phyloP scores from a whole-genome alignment of 306 rosid genomes.

The Prunus mongolica region DNA sequence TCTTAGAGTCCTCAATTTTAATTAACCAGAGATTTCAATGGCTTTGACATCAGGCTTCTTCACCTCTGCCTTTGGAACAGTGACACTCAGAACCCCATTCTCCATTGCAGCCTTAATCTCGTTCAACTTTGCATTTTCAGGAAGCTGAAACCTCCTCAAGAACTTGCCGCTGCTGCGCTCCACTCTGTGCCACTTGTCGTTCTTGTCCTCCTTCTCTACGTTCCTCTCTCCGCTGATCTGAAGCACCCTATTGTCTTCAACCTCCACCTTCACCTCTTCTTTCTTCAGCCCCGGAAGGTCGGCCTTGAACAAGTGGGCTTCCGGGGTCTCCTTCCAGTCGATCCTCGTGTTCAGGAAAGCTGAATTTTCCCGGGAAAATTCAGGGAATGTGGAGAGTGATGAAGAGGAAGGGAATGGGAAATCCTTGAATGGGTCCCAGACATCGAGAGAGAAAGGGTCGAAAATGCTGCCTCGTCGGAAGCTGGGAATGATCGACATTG shows the following conservation, averaged over 20 bases:
- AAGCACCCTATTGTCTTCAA: constrained; percentile 29
- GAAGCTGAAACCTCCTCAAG: constrained; percentile 31
- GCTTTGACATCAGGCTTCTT: constrained; percentile 29
- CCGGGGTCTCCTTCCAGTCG: constrained; percentile 40
- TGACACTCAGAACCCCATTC: constrained; percentile 35
- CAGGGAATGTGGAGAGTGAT: background rate
- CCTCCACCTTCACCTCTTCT: constrained; percentile 34
- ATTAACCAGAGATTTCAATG: constrained; percentile 28
- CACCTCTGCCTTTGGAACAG: constrained; percentile 19
- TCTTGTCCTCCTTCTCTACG: constrained; percentile 33
- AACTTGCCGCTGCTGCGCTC: constrained; percentile 35
- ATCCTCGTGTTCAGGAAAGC: constrained; percentile 16
- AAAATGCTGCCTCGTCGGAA: constrained; percentile 17
- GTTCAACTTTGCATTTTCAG: constrained; percentile 27
- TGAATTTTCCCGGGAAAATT: constrained; percentile 8
- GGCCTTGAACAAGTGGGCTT: constrained; percentile 32
- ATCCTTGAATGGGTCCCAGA: constrained; percentile 26
- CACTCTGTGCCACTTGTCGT: constrained; percentile 34
- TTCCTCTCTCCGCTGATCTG: constrained; percentile 38
- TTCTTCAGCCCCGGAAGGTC: constrained; percentile 27
- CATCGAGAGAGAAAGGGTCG: constrained; percentile 20
- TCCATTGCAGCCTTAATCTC: constrained; percentile 33
- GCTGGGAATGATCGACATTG: constrained; percentile 33
- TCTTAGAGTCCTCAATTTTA: too few species aligned
- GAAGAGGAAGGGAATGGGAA: background rate